Evolutionary conservation across 305 asterid species (phyloP), one percentile per base, ranked within the genome.

Genomic region (Rubia balearica): DNA sequence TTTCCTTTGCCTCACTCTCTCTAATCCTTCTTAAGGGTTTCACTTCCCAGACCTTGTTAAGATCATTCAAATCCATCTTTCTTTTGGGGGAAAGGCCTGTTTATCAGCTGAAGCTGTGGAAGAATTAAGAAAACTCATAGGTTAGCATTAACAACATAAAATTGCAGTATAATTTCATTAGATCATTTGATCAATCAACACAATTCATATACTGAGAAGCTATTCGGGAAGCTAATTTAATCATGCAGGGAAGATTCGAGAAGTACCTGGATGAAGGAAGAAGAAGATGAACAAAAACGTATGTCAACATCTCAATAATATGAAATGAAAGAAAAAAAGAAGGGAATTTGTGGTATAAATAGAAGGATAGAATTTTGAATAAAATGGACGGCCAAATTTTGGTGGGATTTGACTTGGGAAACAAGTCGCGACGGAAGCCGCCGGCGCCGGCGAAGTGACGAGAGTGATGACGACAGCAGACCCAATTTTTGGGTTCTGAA

Each of bases 31-130:
- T 84, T 30, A 91, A 82, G 68, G 95, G 83, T 68, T 82, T 84
- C 72, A 89, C 80, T 74, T 91, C 95, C 97, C 96, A 87, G 59
- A 91, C 96, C 80, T 89, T 91, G 89, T 87, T 86, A 60, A 89
- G 95, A 83, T 89, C 92, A 74, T 85, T 83, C 75, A 89, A 83
- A 83, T 90, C 86, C 96, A 88, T 27, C 30, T 90, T 21, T 11
- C 21, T 17, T 16, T 33, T 33, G 38, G 38, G 68, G 61, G 24
- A 42, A 59, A 61, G 67, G 17, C 42, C 68, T 33, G 38, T 33
- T 5, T 33, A 33, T 33, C 38, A 33, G 38, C 38, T 33, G 6
- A 33, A 33, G 38, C n/a, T 4, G 13, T 17, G 59, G n/a, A 51
- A 51, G 59, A 13, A n/a, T 51, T 6, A 17, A 17, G 24, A 21